Percentiles rank a stretch among this genome's conserved stretches.
phyloP scores from a whole-genome alignment of 768 basidiomycete species.

The Phlebiopsis gigantea region DNA sequence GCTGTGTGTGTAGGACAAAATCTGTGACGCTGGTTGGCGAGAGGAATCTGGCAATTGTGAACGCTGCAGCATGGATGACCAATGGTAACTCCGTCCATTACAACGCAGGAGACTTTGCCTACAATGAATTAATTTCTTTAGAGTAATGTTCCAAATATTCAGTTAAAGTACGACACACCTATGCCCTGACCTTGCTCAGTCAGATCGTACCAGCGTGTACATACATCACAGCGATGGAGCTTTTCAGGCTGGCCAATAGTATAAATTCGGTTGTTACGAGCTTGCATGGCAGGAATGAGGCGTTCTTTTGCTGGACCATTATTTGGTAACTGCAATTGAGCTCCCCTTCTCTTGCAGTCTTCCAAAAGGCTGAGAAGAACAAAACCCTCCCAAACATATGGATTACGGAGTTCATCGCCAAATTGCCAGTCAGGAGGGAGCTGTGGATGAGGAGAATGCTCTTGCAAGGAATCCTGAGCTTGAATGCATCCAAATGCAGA shows the following conservation, averaged over 20 bases:
- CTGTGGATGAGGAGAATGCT: background rate
- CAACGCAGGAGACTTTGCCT: slow-evolving; percentile 14
- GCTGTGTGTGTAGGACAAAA: slow-evolving; percentile 16
- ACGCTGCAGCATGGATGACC: slow-evolving; percentile 21
- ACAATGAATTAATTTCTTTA: no score
- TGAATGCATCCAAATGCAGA: slow-evolving; percentile 8
- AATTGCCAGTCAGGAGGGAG: background rate
- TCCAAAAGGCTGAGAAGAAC: slow-evolving; percentile 21
- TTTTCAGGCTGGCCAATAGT: slow-evolving; percentile 24
- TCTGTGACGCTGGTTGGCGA: slow-evolving; percentile 7
- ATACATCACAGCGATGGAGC: slow-evolving; percentile 25
- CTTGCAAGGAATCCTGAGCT: slow-evolving; percentile 3
- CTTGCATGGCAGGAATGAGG: slow-evolving; percentile 20
- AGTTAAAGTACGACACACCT: slow-evolving; percentile 3
- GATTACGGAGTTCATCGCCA: background rate
- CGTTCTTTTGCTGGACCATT: slow-evolving; percentile 19
- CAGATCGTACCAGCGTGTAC: slow-evolving; percentile 17
- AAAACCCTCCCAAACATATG: slow-evolving; percentile 9
- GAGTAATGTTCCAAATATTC: background rate
- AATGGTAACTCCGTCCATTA: slow-evolving; percentile 23
- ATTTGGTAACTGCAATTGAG: slow-evolving; percentile 20
- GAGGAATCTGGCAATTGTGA: slow-evolving; percentile 11
- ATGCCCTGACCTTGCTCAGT: slow-evolving; percentile 5
- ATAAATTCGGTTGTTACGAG: slow-evolving; percentile 21
- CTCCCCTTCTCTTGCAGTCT: slow-evolving; percentile 11